phyloP scores from a whole-genome alignment of 202 grass and related monocot genomes.

The Zoysia matrella region DNA sequence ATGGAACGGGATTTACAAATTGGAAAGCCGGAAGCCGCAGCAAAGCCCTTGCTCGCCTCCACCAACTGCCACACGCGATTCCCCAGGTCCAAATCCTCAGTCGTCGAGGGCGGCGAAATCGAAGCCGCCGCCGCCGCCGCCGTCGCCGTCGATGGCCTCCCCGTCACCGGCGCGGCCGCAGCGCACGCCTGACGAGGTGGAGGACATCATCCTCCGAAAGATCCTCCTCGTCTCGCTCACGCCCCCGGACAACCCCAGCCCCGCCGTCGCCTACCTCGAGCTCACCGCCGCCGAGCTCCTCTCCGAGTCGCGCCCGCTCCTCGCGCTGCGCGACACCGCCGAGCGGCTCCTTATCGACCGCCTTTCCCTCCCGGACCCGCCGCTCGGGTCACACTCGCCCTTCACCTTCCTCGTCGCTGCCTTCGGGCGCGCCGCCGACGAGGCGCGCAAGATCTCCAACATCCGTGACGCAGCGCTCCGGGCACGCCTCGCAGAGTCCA shows the following conservation, averaged over 20 bases:
- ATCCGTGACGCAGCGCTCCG: constrained; percentile 69
- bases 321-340: constrained; percentile 58
- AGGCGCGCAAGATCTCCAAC: constrained; percentile 80
- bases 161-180: constrained; percentile 64
- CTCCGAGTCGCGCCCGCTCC: constrained; percentile 79
- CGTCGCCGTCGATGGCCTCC: constrained; percentile 35
- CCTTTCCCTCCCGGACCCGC: constrained; percentile 61
- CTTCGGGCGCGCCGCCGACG: constrained; percentile 78
- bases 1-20: background rate
- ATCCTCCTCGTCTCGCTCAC: constrained; percentile 89
- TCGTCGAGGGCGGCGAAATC: background rate
- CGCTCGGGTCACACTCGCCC: constrained; percentile 42
- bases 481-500: constrained; percentile 57
- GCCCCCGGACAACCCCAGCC: constrained; percentile 43
- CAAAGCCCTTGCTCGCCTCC: background rate
- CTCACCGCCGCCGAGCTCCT: constrained; percentile 94
- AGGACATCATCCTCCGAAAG: constrained; percentile 99
- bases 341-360: constrained; percentile 92
- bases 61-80: constrained; percentile 22
- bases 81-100: background rate
- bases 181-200: constrained; percentile 79
- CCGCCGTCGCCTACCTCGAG: constrained; percentile 76
- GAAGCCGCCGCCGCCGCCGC: constrained; percentile 12
- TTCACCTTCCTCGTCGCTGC: constrained; percentile 69
- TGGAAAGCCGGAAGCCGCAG: background rate